Evolutionary conservation across 2,329 filamentous ascomycete species (phyloP).

Genomic region (Fusarium sp.): DNA sequence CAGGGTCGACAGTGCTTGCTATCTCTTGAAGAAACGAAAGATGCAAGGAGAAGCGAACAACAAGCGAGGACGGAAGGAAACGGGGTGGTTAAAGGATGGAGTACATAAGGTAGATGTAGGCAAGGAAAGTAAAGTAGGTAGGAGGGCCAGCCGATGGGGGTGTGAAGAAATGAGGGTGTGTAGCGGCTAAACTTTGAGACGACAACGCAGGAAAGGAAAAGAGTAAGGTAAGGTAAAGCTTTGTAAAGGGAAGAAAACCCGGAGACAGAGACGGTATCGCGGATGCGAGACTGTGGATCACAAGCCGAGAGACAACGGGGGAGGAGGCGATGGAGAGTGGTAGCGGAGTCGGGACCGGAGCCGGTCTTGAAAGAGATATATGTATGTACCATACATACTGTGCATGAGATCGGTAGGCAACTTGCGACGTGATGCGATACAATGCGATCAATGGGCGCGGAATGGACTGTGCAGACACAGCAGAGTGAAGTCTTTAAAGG

Average conservation of each 20-base stretch:
- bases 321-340: slow-evolving; percentile 20
- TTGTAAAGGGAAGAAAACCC: slow-evolving; percentile 20
- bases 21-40: slow-evolving; percentile 18
- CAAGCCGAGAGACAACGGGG: slow-evolving; percentile 31
- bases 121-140: slow-evolving; percentile 5
- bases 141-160: slow-evolving; percentile 27
- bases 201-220: slow-evolving; percentile 23
- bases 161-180: slow-evolving; percentile 24
- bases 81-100: slow-evolving; percentile 34
- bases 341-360: slow-evolving; percentile 34
- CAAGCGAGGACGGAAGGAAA: slow-evolving; percentile 28
- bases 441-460: slow-evolving; percentile 13
- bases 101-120: slow-evolving; percentile 20
- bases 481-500: neutral
- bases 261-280: slow-evolving; percentile 27
- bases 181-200: slow-evolving; percentile 37
- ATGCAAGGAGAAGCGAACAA: slow-evolving; percentile 17
- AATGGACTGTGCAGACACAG: slow-evolving; percentile 3
- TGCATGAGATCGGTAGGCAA: slow-evolving; percentile 1
- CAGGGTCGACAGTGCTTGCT: slow-evolving; percentile 22
- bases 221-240: neutral
- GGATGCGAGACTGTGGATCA: slow-evolving; percentile 34
- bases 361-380: slow-evolving; percentile 17
- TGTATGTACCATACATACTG: slow-evolving; percentile 8
- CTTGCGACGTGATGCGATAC: neutral